A percentile compares a stretch with the other conserved stretches of the same genome.
Evolutionary conservation across 345 rosid genomes (phyloP).

Genomic region (Linum trigynum): DNA sequence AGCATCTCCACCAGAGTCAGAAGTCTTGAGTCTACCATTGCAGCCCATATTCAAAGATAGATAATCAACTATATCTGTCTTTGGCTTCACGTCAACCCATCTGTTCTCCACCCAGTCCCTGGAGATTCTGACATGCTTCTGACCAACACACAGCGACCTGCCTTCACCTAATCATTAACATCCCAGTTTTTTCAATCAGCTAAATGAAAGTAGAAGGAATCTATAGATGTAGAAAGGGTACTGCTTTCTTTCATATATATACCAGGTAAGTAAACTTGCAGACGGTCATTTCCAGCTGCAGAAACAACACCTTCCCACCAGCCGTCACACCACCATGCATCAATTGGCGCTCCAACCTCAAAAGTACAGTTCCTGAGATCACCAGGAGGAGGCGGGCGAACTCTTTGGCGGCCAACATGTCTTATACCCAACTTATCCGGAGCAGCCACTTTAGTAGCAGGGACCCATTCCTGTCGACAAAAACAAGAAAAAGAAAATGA

Average conservation of each 20-base stretch:
- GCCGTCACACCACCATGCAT: slow-evolving; percentile 45
- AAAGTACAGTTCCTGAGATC: slow-evolving; percentile 5
- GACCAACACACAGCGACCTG: slow-evolving; percentile 18
- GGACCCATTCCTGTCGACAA: slow-evolving; percentile 40
- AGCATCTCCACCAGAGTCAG: not conserved
- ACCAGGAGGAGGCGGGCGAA: slow-evolving; percentile 32
- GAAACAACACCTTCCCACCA: slow-evolving; percentile 49
- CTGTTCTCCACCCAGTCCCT: slow-evolving; percentile 37
- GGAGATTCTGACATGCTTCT: slow-evolving; percentile 26
- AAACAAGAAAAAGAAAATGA: not conserved
- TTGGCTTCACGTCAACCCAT: slow-evolving; percentile 32
- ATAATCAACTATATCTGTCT: slow-evolving; percentile 21
- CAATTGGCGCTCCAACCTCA: slow-evolving; percentile 34
- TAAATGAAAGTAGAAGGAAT: not conserved
- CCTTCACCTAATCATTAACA: slow-evolving; percentile 26
- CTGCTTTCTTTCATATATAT: not conserved
- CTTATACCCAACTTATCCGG: slow-evolving; percentile 42
- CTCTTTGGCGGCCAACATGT: slow-evolving; percentile 29
- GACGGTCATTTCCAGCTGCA: slow-evolving; percentile 11
- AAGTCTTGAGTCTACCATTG: not conserved
- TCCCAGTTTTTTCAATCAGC: not conserved
- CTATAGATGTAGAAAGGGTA: not conserved
- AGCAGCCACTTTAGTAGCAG: slow-evolving; percentile 22
- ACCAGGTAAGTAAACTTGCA: slow-evolving; percentile 42
- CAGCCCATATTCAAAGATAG: slow-evolving; percentile 14